These are phyloP conservation scores for Eucalyptus globulus DNA, from an alignment of 345 rosid species.

Conservation along the genomic window DNA sequence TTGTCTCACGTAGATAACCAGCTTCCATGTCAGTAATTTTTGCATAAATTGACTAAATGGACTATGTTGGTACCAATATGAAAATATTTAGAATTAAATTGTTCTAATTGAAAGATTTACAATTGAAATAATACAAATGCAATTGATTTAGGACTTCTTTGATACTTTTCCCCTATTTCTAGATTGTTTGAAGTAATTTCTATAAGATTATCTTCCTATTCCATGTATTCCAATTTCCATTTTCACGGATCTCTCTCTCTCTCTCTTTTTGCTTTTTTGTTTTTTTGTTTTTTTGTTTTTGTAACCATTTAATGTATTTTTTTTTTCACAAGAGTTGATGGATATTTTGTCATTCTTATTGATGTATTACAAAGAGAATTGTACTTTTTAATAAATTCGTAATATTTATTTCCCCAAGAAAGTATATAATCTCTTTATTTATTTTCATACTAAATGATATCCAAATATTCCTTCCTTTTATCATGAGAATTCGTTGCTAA, in stretches of 20 bases:
- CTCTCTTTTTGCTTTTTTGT: too few relatives aligned
- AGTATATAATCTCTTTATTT: background rate
- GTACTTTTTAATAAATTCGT: background rate
- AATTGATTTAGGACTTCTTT: too few relatives aligned
- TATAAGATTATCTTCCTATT: background rate
- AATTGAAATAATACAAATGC: too few relatives aligned
- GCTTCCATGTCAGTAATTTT: rapidly evolving
- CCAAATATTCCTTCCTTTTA: background rate
- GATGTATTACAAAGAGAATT: background rate
- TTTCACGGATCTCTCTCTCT: background rate
- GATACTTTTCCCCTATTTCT: background rate
- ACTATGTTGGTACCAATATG: too few relatives aligned
- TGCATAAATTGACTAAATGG: too few relatives aligned
- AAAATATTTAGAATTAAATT: too few relatives aligned
- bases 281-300: background rate
- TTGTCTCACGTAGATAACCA: too few relatives aligned
- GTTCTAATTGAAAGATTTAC: too few relatives aligned
- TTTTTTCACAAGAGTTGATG: background rate
- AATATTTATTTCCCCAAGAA: background rate
- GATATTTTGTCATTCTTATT: background rate
- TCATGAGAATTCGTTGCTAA: background rate
- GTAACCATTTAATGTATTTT: background rate
- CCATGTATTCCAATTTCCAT: background rate
- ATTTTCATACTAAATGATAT: background rate
- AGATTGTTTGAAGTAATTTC: background rate